These are phyloP conservation scores for Kluyveromyces sp. DNA, from an alignment of 1,139 yeast species.

Conservation along the genomic window DNA sequence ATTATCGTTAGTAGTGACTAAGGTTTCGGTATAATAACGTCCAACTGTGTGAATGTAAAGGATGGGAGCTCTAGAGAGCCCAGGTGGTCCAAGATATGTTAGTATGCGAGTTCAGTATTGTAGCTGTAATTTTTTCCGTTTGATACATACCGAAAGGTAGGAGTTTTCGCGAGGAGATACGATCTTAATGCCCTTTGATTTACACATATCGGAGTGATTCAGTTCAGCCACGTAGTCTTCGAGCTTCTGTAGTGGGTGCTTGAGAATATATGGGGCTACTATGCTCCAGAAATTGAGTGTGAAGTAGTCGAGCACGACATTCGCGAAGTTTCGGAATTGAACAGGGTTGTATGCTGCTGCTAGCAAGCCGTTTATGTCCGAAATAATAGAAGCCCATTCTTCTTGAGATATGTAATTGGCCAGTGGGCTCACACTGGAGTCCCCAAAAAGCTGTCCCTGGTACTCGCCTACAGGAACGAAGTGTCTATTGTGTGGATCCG, in stretches of 20 bases:
- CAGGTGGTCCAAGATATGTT: background rate
- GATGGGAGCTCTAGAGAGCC: background rate
- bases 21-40: conserved; percentile 2
- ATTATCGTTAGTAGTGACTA: background rate
- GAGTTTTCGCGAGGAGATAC: conserved; percentile 53
- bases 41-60: background rate
- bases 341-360: conserved; percentile 37
- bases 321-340: conserved; percentile 33
- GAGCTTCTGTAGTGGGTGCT: conserved; percentile 29
- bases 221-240: conserved; percentile 40
- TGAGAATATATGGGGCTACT: conserved; percentile 25
- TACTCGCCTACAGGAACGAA: conserved; percentile 36
- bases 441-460: conserved; percentile 42
- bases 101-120: background rate
- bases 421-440: conserved; percentile 48
- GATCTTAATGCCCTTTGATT: conserved; percentile 33
- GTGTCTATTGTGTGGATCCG: conserved; percentile 18
- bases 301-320: conserved; percentile 40
- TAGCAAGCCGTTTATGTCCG: conserved; percentile 39
- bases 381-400: conserved; percentile 39
- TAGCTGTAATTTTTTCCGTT: background rate
- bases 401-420: conserved; percentile 34
- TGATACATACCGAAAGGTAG: conserved; percentile 46
- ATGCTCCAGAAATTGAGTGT: conserved; percentile 35
- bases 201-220: conserved; percentile 32